Conservation (phyloP, 805 yeast species). For the Blastobotrys americana region DNA sequence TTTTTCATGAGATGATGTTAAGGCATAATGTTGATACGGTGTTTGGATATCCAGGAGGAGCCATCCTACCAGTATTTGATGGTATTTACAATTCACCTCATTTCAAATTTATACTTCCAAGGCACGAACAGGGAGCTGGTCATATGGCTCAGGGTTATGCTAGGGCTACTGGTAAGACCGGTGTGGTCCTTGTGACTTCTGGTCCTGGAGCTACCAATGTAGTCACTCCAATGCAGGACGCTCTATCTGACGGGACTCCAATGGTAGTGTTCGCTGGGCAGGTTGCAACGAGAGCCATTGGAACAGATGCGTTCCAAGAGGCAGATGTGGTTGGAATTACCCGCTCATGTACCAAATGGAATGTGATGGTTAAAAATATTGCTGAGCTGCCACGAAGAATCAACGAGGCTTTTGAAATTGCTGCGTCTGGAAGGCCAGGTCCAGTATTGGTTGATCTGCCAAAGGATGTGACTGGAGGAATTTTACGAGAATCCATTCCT, state of each 20-base stretch:
- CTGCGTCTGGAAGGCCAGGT: slow-evolving; percentile 94
- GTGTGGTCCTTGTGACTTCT: slow-evolving; percentile 96
- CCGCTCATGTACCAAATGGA: slow-evolving; percentile 97
- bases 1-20: slow-evolving; percentile 97
- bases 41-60: slow-evolving; percentile 99
- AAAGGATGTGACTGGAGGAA: slow-evolving; percentile 93
- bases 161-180: slow-evolving; percentile 90
- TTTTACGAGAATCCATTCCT: slow-evolving; percentile 82
- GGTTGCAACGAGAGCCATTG: slow-evolving; percentile 91
- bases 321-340: slow-evolving; percentile 97
- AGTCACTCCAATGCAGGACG: slow-evolving; percentile 97
- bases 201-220: slow-evolving; percentile 99
- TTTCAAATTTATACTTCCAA: slow-evolving; percentile 85
- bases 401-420: slow-evolving; percentile 97
- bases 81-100: slow-evolving; percentile 88
- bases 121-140: slow-evolving; percentile 99
- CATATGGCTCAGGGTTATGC: slow-evolving; percentile 99
- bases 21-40: slow-evolving; percentile 93
- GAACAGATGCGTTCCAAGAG: slow-evolving; percentile 98
- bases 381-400: slow-evolving; percentile 93
- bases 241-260: slow-evolving; percentile 94
- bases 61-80: slow-evolving; percentile 94
- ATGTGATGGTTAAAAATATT: slow-evolving; percentile 93
- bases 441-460: slow-evolving; percentile 97
- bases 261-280: slow-evolving; percentile 96